Evolutionary conservation across 345 rosid species (phyloP).

Genomic region (Conringia planisiliqua): DNA sequence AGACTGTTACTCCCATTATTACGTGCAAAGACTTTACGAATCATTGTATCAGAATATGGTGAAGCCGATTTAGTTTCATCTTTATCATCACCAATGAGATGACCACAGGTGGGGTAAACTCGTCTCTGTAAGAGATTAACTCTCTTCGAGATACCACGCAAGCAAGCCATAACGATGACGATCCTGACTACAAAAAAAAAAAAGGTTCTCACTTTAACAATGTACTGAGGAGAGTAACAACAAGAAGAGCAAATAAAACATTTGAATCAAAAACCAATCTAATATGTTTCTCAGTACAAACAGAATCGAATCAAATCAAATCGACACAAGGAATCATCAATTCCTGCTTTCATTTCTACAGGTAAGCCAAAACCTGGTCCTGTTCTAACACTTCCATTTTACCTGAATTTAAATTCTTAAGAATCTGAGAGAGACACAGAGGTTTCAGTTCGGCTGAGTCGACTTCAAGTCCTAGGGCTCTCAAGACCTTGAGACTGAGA

Average conservation of each 20-base stretch:
- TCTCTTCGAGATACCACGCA: constrained; percentile 34
- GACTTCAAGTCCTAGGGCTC: constrained; percentile 17
- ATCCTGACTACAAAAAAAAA: not conserved
- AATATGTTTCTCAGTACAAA: not conserved
- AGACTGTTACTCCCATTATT: constrained; percentile 9
- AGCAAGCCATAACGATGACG: constrained; percentile 34
- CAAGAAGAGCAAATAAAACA: not conserved
- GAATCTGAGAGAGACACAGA: not conserved
- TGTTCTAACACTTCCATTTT: not conserved
- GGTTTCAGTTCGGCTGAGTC: not conserved
- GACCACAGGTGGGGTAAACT: constrained; percentile 35
- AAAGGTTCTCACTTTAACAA: not conserved
- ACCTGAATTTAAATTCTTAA: not conserved
- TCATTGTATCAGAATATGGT: not conserved
- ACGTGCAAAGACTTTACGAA: constrained; percentile 2
- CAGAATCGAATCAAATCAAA: constrained; percentile 1
- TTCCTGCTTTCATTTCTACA: not conserved
- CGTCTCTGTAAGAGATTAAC: constrained; percentile 32
- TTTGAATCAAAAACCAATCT: not conserved
- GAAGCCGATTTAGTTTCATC: constrained; percentile 8
- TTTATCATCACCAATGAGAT: constrained; percentile 18
- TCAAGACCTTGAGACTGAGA: constrained; percentile 5
- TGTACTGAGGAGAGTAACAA: not conserved
- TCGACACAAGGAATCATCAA: not conserved
- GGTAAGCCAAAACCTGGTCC: not conserved